Evolutionary conservation across 148 eudicot genomes (phyloP), one percentile per base, ranked within the genome.

Genomic region (Arbutus unedo): DNA sequence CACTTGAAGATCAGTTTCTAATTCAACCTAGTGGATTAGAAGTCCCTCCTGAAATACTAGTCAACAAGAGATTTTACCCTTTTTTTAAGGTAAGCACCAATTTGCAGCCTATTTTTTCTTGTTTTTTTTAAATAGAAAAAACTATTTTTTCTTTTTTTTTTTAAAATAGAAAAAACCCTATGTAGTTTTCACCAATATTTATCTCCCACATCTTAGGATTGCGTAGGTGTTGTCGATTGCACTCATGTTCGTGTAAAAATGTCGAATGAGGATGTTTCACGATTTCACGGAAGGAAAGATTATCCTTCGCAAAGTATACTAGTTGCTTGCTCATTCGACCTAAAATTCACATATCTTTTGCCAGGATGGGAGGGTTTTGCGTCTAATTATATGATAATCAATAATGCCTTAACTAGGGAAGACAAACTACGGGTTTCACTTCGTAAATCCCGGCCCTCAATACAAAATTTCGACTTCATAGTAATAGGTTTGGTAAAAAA

Each of bases 331-430:
- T 55, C 71, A 9, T 81, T 81, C 43, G 79, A 81, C 21, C 56
- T 74, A n/a, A 81, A 45, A 14, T 81, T 81, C 15, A 74, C 78
- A 19, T 74, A 82, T 82, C 25, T 79, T 7, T 60, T 60, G n/a
- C 70, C 70, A 8, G 70, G 70, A 59, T 64, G 70, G 70, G 70
- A 23, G 25, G 70, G 70, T 2, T 64, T 1, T 47, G 31, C 77
- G 19, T 48, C 77, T 5, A 9, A 74, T 23, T 74, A 54, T 0
- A 18, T 15, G 44, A 45, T 43, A 38, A 4, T 79, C 3, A 14
- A 59, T 21, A 44, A 79, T 59, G 81, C 72, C 3, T 15, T 79
- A 19, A 59, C 23, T 6, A 79, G 49, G 44, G 81, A 79, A 31
- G 81, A 79, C 47, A 79, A 79, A 23, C 21, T 64, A 8, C 21